phyloP scores from a whole-genome alignment of 2,329 filamentous ascomycete species.

The Aspergillus texensis region DNA sequence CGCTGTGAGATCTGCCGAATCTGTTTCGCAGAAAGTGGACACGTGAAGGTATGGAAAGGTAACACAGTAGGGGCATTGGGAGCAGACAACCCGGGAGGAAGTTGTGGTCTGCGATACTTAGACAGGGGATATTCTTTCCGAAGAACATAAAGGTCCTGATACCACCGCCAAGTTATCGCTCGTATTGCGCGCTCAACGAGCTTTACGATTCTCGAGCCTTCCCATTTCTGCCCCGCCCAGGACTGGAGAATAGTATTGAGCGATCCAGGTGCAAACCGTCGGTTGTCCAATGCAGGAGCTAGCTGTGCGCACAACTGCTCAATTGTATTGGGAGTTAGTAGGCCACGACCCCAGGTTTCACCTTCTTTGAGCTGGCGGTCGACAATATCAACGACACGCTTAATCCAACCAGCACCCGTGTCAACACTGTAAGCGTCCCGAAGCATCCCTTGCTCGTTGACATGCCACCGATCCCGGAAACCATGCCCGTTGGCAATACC shows the following conservation, averaged over 20 bases:
- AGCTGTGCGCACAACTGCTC: slow-evolving; percentile 56
- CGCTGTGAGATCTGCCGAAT: slow-evolving; percentile 93
- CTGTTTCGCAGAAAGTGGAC: slow-evolving; percentile 85
- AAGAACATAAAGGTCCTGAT: slow-evolving; percentile 75
- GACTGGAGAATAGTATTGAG: slow-evolving; percentile 45
- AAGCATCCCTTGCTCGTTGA: slow-evolving; percentile 81
- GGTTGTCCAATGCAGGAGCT: slow-evolving; percentile 33
- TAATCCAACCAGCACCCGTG: slow-evolving; percentile 76
- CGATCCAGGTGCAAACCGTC: slow-evolving; percentile 29
- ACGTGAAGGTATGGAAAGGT: slow-evolving; percentile 97
- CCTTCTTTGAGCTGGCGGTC: slow-evolving; percentile 84
- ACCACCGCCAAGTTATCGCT: slow-evolving; percentile 80
- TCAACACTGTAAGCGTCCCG: slow-evolving; percentile 68
- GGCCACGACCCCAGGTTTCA: slow-evolving; percentile 78
- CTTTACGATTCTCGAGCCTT: slow-evolving; percentile 81
- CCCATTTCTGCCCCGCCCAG: slow-evolving; percentile 80
- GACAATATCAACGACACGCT: slow-evolving; percentile 88
- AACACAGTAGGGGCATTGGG: slow-evolving; percentile 91
- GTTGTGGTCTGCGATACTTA: slow-evolving; percentile 70
- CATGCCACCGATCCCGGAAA: slow-evolving; percentile 87
- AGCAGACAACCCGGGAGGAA: slow-evolving; percentile 73
- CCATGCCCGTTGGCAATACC: slow-evolving; percentile 76
- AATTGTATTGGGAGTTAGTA: slow-evolving; percentile 61
- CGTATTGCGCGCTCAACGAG: slow-evolving; percentile 83
- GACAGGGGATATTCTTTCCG: slow-evolving; percentile 58